Conservation (phyloP, 1,284 basidiomycete genomes). For the Apiotrichum gracile region DNA sequence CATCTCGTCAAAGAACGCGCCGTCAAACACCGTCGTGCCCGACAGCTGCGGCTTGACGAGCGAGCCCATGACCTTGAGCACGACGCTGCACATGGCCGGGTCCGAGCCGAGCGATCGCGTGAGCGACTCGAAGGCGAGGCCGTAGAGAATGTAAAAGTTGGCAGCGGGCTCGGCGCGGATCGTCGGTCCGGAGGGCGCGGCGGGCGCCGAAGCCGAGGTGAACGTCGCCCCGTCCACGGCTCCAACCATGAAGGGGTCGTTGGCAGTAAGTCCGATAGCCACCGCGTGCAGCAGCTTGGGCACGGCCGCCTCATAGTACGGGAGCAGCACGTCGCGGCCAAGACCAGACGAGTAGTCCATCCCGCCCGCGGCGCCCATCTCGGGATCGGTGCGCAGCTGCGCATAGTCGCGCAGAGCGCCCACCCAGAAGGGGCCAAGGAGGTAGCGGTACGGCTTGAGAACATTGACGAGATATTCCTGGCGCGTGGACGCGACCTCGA, state of each 20-base stretch:
- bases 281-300: slow-evolving; percentile 79
- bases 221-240: slow-evolving; percentile 72
- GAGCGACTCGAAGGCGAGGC: slow-evolving; percentile 85
- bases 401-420: slow-evolving; percentile 86
- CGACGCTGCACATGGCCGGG: slow-evolving; percentile 51
- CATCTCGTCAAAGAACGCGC: slow-evolving; percentile 82
- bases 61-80: slow-evolving; percentile 70
- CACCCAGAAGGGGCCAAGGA: slow-evolving; percentile 80
- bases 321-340: slow-evolving; percentile 81
- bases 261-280: slow-evolving; percentile 67
- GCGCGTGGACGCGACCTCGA: slow-evolving; percentile 70
- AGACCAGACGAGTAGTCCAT: slow-evolving; percentile 77
- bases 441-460: slow-evolving; percentile 70
- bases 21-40: slow-evolving; percentile 72
- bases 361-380: slow-evolving; percentile 63
- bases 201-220: slow-evolving; percentile 16
- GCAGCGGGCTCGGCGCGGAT: slow-evolving; percentile 63
- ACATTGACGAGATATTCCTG: slow-evolving; percentile 77
- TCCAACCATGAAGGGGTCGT: slow-evolving; percentile 62
- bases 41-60: slow-evolving; percentile 73
- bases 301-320: slow-evolving; percentile 87
- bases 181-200: slow-evolving; percentile 22
- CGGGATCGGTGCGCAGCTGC: slow-evolving; percentile 79
- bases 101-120: slow-evolving; percentile 60
- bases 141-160: slow-evolving; percentile 86